Evolutionary conservation across 495 filamentous ascomycete genomes (phyloP), one percentile per base, ranked within the genome.

Genomic region (Penicillium manginii): DNA sequence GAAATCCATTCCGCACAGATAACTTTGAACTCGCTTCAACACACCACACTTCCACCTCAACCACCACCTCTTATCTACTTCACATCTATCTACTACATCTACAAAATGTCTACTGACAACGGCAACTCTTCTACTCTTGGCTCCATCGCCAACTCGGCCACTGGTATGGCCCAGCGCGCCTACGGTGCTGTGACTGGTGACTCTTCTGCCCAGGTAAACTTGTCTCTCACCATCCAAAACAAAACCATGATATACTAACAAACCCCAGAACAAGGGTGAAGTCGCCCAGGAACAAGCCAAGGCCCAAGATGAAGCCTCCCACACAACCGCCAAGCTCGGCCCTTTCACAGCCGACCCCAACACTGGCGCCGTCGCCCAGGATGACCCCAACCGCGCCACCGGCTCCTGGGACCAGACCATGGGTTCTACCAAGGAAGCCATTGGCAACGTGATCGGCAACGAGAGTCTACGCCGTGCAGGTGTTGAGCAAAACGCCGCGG

Each of bases 331-430:
- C 65, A 93, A 91, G 68, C 60, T 88, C 21, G 91, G 89, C 18
- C 84, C 86, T 46, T 68, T 86, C 57, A 50, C 74, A 14, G 84
- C 84, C 17, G 83, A 90, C 58, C 86, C 88, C 22, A 76, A 85
- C 49, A 83, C 87, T 4, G 93, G 91, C 43, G 86, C 85, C 47
- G 77, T 91, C 51, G 84, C 89, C 39, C 78, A 84, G 63, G 90
- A 96, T 74, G 77, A 91, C 70, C 79, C 85, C 8, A 77, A 92
- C 73, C 90, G 93, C 60, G 70, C 78, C 17, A 71, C 82, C 5
- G 93, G 93, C 32, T 79, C 82, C 39, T 93, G 89, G 84, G 90
- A 96, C 78, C 92, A 98, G 76, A 94, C 89, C 40, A 61, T 92
- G 39, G 93, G 93, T 54, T 84, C 90, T 0, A 87, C 84, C 40